Evolutionary conservation across 192 early-diverging fungal genomes (phyloP).

Genomic region (Dissophora ornata): DNA sequence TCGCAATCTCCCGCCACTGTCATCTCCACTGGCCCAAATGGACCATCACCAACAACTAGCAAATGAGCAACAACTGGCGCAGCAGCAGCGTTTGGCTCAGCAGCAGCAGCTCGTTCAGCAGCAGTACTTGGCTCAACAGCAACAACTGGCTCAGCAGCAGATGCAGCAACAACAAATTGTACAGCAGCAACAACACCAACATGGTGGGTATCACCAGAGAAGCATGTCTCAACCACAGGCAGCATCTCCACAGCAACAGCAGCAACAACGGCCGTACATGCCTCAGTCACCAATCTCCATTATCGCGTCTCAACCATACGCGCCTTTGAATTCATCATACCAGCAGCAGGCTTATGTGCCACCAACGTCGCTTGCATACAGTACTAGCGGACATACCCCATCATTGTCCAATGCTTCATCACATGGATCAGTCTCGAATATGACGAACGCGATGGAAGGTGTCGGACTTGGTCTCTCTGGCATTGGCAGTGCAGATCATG

Average conservation of each 20-base stretch:
- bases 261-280: conserved; percentile 9
- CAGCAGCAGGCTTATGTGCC: conserved; percentile 21
- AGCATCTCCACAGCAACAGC: conserved; percentile 7
- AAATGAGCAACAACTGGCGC: not conserved
- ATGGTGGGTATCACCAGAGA: conserved; percentile 20
- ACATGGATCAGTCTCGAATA: conserved; percentile 7
- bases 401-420: conserved; percentile 15
- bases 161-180: conserved; percentile 12
- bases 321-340: not conserved
- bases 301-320: conserved; percentile 18
- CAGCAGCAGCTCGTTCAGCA: conserved; percentile 28
- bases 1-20: conserved; percentile 9
- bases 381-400: conserved; percentile 11
- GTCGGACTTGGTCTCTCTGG: conserved; percentile 34
- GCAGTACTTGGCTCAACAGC: conserved; percentile 13
- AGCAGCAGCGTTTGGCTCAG: conserved; percentile 14
- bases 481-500: conserved; percentile 16
- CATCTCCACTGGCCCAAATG: conserved; percentile 1
- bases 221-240: conserved; percentile 15
- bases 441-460: conserved; percentile 30
- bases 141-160: conserved; percentile 20
- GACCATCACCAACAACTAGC: not conserved
- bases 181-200: conserved; percentile 1
- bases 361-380: conserved; percentile 12
- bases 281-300: conserved; percentile 22